Percentiles rank a stretch among this genome's conserved stretches.
phyloP scores from a whole-genome alignment of 805 yeast species.

The Candida pseudoglaebosa region DNA sequence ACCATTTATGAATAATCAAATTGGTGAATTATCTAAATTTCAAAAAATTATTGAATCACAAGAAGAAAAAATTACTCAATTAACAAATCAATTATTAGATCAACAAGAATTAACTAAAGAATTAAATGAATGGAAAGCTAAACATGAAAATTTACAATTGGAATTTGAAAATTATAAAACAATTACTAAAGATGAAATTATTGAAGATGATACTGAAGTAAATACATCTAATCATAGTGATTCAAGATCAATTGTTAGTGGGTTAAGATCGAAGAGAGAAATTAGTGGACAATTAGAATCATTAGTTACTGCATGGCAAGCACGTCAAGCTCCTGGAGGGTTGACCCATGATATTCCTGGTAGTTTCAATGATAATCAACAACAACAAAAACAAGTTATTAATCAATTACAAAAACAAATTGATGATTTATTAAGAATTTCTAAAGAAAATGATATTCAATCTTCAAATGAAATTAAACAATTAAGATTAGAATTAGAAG shows the following conservation, averaged over 20 bases:
- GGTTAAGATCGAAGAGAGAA: conserved; percentile 21
- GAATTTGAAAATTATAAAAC: conserved; percentile 42
- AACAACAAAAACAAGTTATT: conserved; percentile 24
- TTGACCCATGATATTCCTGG: conserved; percentile 2
- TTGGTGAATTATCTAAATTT: conserved; percentile 48
- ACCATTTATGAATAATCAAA: conserved; percentile 49
- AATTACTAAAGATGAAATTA: conserved; percentile 29
- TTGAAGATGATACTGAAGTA: conserved; percentile 24
- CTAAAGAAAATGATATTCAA: conserved; percentile 38
- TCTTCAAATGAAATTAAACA: conserved; percentile 31
- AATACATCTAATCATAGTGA: conserved; percentile 12
- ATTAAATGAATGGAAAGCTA: conserved; percentile 44
- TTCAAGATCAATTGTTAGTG: conserved; percentile 21
- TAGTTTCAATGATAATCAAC: conserved; percentile 8
- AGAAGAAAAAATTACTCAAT: conserved; percentile 40
- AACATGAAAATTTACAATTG: conserved; percentile 39
- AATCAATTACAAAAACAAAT: conserved; percentile 50
- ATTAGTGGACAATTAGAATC: conserved; percentile 33
- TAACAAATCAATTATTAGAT: conserved; percentile 38
- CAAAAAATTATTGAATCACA: conserved; percentile 54
- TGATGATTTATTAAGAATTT: conserved; percentile 48
- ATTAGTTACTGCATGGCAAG: conserved; percentile 32
- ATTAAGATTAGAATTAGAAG: conserved; percentile 28
- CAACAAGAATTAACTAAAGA: conserved; percentile 45
- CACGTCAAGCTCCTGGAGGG: conserved; percentile 11